Evolutionary conservation across 257 asterid species (phyloP).

Genomic region (Primulina tabacum): DNA sequence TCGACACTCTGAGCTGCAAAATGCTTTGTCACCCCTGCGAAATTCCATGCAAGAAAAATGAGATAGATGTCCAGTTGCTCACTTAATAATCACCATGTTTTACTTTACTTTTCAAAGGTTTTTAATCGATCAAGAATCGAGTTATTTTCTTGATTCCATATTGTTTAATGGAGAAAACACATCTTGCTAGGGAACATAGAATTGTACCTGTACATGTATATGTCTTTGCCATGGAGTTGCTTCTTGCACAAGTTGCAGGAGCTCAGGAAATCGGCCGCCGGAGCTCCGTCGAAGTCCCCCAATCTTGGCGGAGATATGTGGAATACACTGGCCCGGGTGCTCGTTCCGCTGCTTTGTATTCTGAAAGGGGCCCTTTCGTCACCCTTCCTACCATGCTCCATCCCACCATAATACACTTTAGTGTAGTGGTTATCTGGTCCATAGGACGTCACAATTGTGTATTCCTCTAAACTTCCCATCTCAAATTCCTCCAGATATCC

Average conservation of each 20-base stretch:
- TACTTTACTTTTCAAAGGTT: no score
- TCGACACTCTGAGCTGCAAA: conserved; percentile 81
- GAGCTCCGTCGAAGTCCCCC: conserved; percentile 31
- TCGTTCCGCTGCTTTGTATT: conserved; percentile 21
- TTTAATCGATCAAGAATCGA: no score
- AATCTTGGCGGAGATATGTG: conserved; percentile 57
- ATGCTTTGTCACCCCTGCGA: conserved; percentile 78
- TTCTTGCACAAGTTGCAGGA: conserved; percentile 67
- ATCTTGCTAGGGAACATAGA: neutral
- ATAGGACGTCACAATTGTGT: conserved; percentile 64
- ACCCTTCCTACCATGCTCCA: conserved; percentile 11
- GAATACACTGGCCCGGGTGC: conserved; percentile 39
- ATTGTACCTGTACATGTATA: conserved; percentile 85
- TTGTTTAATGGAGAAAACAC: no score
- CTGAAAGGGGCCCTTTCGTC: conserved; percentile 30
- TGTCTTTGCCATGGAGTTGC: conserved; percentile 79
- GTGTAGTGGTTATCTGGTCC: conserved; percentile 52
- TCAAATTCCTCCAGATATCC: conserved; percentile 25
- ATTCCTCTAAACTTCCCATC: conserved; percentile 57
- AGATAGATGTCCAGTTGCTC: no score
- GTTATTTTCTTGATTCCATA: no score
- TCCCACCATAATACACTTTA: conserved; percentile 31
- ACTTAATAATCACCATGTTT: neutral
- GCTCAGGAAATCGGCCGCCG: conserved; percentile 65
- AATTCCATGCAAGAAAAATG: neutral